Conservation (phyloP, 2,329 filamentous ascomycete genomes). For the Huntiella omanensis region DNA sequence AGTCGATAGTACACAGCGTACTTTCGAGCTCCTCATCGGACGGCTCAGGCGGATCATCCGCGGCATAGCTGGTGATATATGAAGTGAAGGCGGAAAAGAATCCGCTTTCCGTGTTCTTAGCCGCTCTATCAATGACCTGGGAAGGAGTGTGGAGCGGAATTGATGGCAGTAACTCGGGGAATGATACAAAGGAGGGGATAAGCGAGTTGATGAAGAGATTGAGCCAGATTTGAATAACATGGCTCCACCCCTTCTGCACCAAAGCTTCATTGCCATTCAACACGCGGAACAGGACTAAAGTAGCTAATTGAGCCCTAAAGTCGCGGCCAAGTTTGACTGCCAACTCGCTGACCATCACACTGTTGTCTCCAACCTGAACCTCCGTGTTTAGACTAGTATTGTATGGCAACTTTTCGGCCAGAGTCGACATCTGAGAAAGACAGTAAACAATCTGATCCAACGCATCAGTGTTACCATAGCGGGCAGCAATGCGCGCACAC, state of each 20-base stretch:
- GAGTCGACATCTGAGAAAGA: conserved; percentile 73
- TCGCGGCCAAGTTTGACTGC: conserved; percentile 90
- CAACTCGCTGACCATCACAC: conserved; percentile 95
- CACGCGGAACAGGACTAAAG: conserved; percentile 85
- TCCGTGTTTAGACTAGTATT: conserved; percentile 88
- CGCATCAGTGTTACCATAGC: conserved; percentile 65
- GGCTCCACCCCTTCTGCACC: conserved; percentile 59
- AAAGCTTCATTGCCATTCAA: conserved; percentile 67
- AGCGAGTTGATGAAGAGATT: conserved; percentile 94
- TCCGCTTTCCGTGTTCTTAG: conserved; percentile 59
- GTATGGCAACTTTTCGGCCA: conserved; percentile 56
- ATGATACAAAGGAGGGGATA: conserved; percentile 60
- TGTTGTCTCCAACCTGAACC: conserved; percentile 77
- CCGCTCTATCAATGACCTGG: conserved; percentile 76
- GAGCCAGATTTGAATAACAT: conserved; percentile 77
- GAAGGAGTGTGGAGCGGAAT: conserved; percentile 85
- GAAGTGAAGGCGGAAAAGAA: conserved; percentile 89
- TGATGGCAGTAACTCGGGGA: conserved; percentile 36
- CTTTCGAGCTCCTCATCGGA: conserved; percentile 95
- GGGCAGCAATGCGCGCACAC: conserved; percentile 79
- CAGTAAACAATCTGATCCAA: conserved; percentile 87
- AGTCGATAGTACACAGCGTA: conserved; percentile 85
- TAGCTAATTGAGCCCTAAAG: conserved; percentile 82
- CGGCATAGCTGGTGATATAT: conserved; percentile 96
- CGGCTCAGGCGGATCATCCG: conserved; percentile 90